These are phyloP conservation scores for Radiomyces spectabilis DNA, from an alignment of 192 early-diverging fungal genomes.

Conservation along the genomic window DNA sequence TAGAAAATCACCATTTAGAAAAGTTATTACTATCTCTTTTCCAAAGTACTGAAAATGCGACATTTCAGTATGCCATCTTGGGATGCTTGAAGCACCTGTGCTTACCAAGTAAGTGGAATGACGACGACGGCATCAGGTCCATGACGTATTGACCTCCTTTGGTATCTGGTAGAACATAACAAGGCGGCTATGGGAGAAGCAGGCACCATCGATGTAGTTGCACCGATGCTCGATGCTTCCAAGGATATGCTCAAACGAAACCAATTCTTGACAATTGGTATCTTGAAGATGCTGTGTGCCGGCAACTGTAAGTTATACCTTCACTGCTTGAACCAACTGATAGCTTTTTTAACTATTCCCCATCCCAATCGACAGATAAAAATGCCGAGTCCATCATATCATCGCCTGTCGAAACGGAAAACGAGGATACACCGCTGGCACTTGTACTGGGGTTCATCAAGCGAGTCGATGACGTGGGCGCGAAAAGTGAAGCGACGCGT, in stretches of 20 bases:
- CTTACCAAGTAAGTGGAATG: slow-evolving; percentile 36
- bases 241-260: slow-evolving; percentile 47
- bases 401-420: no score
- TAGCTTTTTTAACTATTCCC: neutral
- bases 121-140: no score
- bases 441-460: slow-evolving; percentile 30
- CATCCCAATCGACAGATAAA: no score
- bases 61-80: slow-evolving; percentile 52
- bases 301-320: slow-evolving; percentile 26
- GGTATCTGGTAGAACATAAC: neutral
- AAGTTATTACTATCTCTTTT: slow-evolving; percentile 49
- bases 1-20: slow-evolving; percentile 43
- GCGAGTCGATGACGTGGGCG: slow-evolving; percentile 40
- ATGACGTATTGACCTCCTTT: neutral
- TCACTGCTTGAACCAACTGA: neutral
- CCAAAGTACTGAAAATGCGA: slow-evolving; percentile 34
- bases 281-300: slow-evolving; percentile 42
- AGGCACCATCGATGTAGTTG: slow-evolving; percentile 35
- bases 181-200: slow-evolving; percentile 37
- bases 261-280: slow-evolving; percentile 44
- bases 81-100: slow-evolving; percentile 64
- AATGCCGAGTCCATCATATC: no score
- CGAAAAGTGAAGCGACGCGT: slow-evolving; percentile 48
- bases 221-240: slow-evolving; percentile 29
- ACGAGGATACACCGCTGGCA: no score